These are phyloP conservation scores for Aegilops tauschii DNA, from an alignment of 176 grass and related monocot genomes.

Conservation along the genomic window DNA sequence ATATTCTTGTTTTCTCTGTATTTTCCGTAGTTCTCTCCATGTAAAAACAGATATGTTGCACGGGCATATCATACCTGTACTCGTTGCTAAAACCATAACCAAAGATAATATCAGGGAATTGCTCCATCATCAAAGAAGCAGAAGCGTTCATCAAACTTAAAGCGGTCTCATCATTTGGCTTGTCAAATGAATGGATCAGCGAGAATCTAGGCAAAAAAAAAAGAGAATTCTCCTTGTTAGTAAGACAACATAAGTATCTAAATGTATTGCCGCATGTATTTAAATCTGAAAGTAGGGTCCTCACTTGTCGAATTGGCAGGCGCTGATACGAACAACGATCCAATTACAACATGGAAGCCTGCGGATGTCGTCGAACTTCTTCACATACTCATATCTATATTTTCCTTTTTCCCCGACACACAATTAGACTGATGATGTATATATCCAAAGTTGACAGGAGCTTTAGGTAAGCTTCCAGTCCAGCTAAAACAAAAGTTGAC, in stretches of 20 bases:
- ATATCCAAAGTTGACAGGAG: conserved; percentile 1
- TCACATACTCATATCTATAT: conserved; percentile 56
- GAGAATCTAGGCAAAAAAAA: conserved; percentile 43
- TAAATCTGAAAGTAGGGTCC: conserved; percentile 4
- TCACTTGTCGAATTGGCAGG: conserved; percentile 69
- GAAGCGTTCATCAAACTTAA: conserved; percentile 69
- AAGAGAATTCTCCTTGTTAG: neutral
- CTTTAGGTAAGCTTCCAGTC: neutral
- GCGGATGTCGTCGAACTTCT: conserved; percentile 48
- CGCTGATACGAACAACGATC: conserved; percentile 64
- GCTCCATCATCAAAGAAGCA: conserved; percentile 62
- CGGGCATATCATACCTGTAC: conserved; percentile 53
- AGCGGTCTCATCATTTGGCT: conserved; percentile 73
- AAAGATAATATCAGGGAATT: conserved; percentile 73
- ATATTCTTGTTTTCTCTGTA: neutral
- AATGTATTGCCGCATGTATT: neutral
- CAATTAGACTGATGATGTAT: conserved; percentile 17
- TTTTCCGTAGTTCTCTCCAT: neutral
- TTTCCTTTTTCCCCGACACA: conserved; percentile 35
- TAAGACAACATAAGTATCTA: conserved; percentile 5
- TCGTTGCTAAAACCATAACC: conserved; percentile 77
- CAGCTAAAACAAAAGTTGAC: neutral
- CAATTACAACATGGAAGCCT: conserved; percentile 67
- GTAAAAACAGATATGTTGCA: neutral
- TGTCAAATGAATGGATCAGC: conserved; percentile 65